Evolutionary conservation across 495 filamentous ascomycete genomes (phyloP).

Genomic region (Aspergillus sclerotioniger): DNA sequence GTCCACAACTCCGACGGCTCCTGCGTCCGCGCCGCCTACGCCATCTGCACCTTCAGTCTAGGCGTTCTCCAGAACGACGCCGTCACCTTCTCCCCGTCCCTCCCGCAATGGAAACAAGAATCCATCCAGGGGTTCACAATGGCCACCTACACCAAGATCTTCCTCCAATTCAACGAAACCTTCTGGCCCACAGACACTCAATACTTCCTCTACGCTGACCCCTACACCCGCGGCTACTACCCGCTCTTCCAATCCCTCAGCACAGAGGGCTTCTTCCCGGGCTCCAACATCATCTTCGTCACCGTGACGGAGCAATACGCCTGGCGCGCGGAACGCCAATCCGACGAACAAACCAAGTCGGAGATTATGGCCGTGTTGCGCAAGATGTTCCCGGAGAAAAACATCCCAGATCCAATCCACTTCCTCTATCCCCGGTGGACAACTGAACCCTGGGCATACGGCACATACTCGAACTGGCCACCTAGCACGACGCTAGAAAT

Average conservation of each 20-base stretch:
- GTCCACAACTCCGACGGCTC: slow-evolving; percentile 52
- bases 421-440: slow-evolving; percentile 73
- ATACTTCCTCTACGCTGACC: slow-evolving; percentile 68
- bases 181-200: slow-evolving; percentile 68
- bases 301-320: slow-evolving; percentile 61
- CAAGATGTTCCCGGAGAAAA: slow-evolving; percentile 59
- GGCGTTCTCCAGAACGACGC: slow-evolving; percentile 65
- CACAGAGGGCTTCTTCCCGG: slow-evolving; percentile 56
- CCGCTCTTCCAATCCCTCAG: slow-evolving; percentile 68
- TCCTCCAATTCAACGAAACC: slow-evolving; percentile 65
- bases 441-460: slow-evolving; percentile 62
- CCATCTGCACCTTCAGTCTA: slow-evolving; percentile 57
- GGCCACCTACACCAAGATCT: slow-evolving; percentile 76
- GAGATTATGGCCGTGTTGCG: slow-evolving; percentile 61
- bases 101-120: slow-evolving; percentile 65
- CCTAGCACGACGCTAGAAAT: slow-evolving; percentile 59
- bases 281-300: slow-evolving; percentile 64
- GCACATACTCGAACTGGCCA: slow-evolving; percentile 74
- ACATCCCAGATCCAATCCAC: slow-evolving; percentile 65
- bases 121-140: slow-evolving; percentile 66
- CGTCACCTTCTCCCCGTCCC: slow-evolving; percentile 55
- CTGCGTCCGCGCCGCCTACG: slow-evolving; percentile 60
- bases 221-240: slow-evolving; percentile 61
- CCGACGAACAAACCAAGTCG: slow-evolving; percentile 56
- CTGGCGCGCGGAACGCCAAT: slow-evolving; percentile 60